Base-by-base conservation (phyloP, 179 eudicot species). In the Camellia oleifera region DNA sequence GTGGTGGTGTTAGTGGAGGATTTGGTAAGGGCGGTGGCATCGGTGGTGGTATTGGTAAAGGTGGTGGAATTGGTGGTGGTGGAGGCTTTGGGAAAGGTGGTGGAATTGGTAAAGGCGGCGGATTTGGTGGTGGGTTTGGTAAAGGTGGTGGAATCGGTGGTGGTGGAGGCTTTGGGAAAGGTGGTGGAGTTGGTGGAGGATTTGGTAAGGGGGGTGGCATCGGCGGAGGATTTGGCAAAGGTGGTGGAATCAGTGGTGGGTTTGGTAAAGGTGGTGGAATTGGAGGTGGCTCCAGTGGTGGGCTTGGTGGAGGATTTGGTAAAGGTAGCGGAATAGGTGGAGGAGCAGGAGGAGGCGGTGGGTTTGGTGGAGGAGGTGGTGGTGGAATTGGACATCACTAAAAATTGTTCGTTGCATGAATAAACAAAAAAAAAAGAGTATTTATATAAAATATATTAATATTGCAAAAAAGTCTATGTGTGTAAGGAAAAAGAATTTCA, bases 271-370 rank as follows among this genome's bases (percentile, higher is more conserved):
- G 81, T 7, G 26, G 44, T 2, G 79, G 83, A 4, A n/a, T 15
- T n/a, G 81, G 81, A 17, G 80, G 72, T 4, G 70, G 70, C 0
- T 1, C 14, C 0, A 76, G 81, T 0, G 82, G 82, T 2, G 82
- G 78, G 0, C 0, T 32, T 17, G 85, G 83, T 4, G 85, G 80
- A 2, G 83, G 85, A 4, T 60, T 62, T n/a, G 84, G 84, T 0
- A 67, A 72, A 50, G 87, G 85, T 18, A 81, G 83, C 1, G 87
- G 85, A 0, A 4, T 72, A 3, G 85, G 84, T 7, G 82, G 82
- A 3, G 86, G 86, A 4, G 2, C 14, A 0, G 87, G 87, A 0
- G 70, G 26, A 32, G 79, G 72, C 18, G 80, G 52, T 4, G 74
- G 74, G 1, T 56, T 42, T 54, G 74, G 79, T 42, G 79, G 79